Evolutionary conservation across 169 alveolate genomes (phyloP).

Genomic region (Pseudocohnilembus persalinus): DNA sequence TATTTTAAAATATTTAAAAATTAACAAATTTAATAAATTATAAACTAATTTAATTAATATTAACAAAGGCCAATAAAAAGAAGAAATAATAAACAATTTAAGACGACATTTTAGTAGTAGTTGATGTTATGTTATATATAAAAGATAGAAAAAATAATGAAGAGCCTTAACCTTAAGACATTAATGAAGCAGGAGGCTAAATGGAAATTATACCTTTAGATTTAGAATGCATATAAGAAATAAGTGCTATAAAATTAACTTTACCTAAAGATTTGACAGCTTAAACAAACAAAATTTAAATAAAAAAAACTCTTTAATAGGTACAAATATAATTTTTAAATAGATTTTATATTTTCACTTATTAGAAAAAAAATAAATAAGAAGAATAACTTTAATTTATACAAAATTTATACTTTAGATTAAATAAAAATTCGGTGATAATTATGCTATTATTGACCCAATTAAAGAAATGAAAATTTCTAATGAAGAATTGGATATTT

Average conservation of each 20-base stretch:
- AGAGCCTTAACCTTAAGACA: conserved; percentile 23
- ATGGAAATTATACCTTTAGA: conserved; percentile 21
- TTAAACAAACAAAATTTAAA: conserved; percentile 54
- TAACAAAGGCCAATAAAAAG: neutral
- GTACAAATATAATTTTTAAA: conserved; percentile 57
- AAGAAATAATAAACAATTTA: neutral
- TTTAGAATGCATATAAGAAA: conserved; percentile 38
- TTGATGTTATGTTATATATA: conserved; percentile 21
- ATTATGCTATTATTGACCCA: conserved; percentile 89
- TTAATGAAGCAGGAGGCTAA: conserved; percentile 12
- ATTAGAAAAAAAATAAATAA: no score
- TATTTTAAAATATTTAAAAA: no score
- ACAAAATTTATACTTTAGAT: conserved; percentile 23
- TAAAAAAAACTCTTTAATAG: conserved; percentile 68
- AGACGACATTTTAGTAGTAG: conserved; percentile 14
- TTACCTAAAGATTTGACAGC: conserved; percentile 59
- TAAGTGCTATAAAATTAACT: conserved; percentile 65
- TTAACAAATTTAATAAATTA: no score
- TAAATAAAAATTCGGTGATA: conserved; percentile 43
- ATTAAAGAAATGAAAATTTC: conserved; percentile 91
- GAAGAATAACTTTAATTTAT: conserved; percentile 31
- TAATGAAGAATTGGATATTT: conserved; percentile 61
- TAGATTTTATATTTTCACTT: conserved; percentile 43
- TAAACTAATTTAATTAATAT: no score
- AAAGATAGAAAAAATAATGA: conserved; percentile 14